Evolutionary conservation across 352 stramenopile species (phyloP), one percentile per base, ranked within the genome.

Genomic region (Phytophthora nicotianae): DNA sequence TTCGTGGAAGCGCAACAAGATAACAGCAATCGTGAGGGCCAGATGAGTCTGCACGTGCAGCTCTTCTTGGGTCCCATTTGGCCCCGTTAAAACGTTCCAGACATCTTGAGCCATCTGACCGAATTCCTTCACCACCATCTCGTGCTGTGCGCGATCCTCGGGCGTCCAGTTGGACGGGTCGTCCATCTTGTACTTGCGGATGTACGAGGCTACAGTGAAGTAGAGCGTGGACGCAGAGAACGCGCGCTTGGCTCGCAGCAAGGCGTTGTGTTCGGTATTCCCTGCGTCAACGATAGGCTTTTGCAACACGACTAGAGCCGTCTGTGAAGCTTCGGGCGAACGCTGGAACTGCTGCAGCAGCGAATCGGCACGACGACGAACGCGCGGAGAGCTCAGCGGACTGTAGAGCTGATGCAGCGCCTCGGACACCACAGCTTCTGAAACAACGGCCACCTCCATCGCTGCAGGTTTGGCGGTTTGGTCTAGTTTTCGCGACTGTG

Each of bases 161-260:
- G 75, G 62, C 6, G 79, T 86, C 81, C 82, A 90, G 4, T 66
- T 69, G 24, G 55, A 50, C 0, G 66, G 63, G n/a, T 86, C 70
- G 10, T 92, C 79, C 21, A 93, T 65, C 53, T 87, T 88, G 69
- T 88, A 90, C 57, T 84, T 89, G 65, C 78, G 80, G 52, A 88
- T 70, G 52, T 89, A 90, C 9, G 70, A 81, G 16, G 83, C 67
- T 23, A 89, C 85, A 2, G 73, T 76, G 38, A 81, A 78, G 70
- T 94, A 94, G 26, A 92, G 64, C 4, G 83, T 94, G 6, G 83
- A 89, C 3, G 79, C 85, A 8, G 83, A 68, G 40, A 92, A 92
- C 37, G 79, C 72, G 40, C 82, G 85, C 61, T 90, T 84, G 17
- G 70, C 70, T 52, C 74, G 69, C 42, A 77, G 41, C 42, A 84